Evolutionary conservation across 495 filamentous ascomycete species (phyloP).

Genomic region (Glarea lozoyensis): DNA sequence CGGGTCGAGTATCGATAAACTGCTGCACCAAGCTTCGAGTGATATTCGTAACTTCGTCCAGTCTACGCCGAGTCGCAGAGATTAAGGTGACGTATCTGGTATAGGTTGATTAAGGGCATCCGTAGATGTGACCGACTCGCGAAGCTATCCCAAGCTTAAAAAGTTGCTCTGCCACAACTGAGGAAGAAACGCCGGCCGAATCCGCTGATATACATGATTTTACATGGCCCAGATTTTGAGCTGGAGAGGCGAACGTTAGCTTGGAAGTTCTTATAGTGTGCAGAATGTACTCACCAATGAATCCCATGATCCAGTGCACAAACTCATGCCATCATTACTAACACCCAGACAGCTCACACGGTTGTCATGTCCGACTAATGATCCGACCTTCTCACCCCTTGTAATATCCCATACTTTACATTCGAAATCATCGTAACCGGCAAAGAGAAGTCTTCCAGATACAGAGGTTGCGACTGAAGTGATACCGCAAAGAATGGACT

Average conservation of each 20-base stretch:
- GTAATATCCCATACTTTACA: conserved; percentile 99
- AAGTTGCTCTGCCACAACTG: conserved; percentile 13
- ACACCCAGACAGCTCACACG: conserved; percentile 96
- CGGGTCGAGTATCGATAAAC: conserved; percentile 22
- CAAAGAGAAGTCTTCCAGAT: conserved; percentile 89
- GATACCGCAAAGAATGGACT: conserved; percentile 95
- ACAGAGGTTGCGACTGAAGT: conserved; percentile 98
- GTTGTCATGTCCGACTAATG: conserved; percentile 94
- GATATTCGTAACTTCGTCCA: conserved; percentile 48
- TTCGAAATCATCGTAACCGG: conserved; percentile 98
- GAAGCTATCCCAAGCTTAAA: conserved; percentile 1
- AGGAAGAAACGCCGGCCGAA: conserved; percentile 8
- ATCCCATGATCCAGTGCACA: conserved; percentile 99
- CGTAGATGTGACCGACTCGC: background rate
- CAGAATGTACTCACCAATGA: conserved; percentile 66
- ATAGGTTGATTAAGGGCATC: conserved; percentile 10
- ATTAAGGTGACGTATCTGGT: conserved; percentile 32
- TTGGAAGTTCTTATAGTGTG: background rate
- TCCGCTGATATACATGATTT: conserved; percentile 7
- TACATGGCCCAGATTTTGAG: conserved; percentile 74
- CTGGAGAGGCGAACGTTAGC: conserved; percentile 34
- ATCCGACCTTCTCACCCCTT: conserved; percentile 93
- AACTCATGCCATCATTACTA: conserved; percentile 96
- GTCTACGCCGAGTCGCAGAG: conserved; percentile 34
- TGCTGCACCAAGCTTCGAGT: conserved; percentile 27